Evolutionary conservation across 441 rosid genomes (phyloP).

Genomic region (Erodium chrysanthum): DNA sequence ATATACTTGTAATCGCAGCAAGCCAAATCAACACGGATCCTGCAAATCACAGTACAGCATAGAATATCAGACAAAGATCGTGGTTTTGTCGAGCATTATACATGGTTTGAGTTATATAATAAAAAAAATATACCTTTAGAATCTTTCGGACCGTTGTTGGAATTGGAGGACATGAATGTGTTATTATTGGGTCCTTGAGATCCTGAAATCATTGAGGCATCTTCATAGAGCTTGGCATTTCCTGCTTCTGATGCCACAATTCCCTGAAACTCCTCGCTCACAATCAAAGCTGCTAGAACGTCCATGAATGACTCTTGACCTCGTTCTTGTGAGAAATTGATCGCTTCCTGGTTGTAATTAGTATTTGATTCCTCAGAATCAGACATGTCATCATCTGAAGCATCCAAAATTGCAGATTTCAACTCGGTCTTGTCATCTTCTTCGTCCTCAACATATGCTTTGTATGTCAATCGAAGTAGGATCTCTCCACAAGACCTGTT

Average conservation of each 20-base stretch:
- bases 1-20: conserved; percentile 53
- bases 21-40: conserved; percentile 63
- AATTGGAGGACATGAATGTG: conserved; percentile 22
- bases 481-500: conserved; percentile 71
- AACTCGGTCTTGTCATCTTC: conserved; percentile 40
- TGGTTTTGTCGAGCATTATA: too few relatives aligned
- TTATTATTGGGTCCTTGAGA: conserved; percentile 29
- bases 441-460: conserved; percentile 93
- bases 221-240: conserved; percentile 36
- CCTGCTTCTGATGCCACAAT: conserved; percentile 83
- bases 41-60: conserved; percentile 25
- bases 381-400: conserved; percentile 64
- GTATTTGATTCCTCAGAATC: conserved; percentile 51
- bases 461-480: conserved; percentile 77
- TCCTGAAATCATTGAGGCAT: conserved; percentile 27
- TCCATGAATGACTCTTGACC: conserved; percentile 85
- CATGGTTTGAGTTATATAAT: too few relatives aligned
- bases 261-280: conserved; percentile 92
- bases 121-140: conserved; percentile 21
- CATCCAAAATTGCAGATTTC: conserved; percentile 36
- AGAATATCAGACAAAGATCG: too few relatives aligned
- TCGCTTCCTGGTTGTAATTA: conserved; percentile 26
- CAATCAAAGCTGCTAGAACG: conserved; percentile 79
- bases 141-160: conserved; percentile 29
- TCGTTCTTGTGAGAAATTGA: conserved; percentile 29